These are phyloP conservation scores for Dendryphion nanum DNA, from an alignment of 2,329 filamentous ascomycete species.

Conservation along the genomic window DNA sequence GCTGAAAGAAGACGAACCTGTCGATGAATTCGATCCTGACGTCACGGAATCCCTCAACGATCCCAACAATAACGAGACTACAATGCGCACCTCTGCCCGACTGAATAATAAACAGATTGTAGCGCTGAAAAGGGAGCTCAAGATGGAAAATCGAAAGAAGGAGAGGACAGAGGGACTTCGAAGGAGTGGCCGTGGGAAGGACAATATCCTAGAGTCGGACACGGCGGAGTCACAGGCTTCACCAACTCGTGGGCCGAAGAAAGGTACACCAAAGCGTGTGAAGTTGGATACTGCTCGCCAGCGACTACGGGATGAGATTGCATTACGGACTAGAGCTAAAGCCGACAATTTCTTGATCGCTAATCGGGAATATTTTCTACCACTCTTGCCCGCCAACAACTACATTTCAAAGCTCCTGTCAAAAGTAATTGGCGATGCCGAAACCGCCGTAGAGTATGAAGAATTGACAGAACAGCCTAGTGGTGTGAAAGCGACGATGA, in stretches of 20 bases:
- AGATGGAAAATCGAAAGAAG: slow-evolving; percentile 30
- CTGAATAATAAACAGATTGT: too few species aligned
- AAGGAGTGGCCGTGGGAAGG: slow-evolving; percentile 23
- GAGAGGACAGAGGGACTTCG: slow-evolving; percentile 14
- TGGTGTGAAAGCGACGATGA: slow-evolving; percentile 58
- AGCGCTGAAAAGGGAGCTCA: slow-evolving; percentile 27
- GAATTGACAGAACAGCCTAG: slow-evolving; percentile 43
- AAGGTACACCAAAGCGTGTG: neutral
- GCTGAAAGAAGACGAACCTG: too few species aligned
- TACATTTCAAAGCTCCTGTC: slow-evolving; percentile 42
- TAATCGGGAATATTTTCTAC: slow-evolving; percentile 48
- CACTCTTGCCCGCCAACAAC: slow-evolving; percentile 45
- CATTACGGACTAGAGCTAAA: slow-evolving; percentile 42
- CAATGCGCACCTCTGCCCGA: too few species aligned
- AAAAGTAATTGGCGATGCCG: slow-evolving; percentile 13
- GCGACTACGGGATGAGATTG: slow-evolving; percentile 43
- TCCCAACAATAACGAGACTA: too few species aligned
- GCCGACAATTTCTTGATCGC: slow-evolving; percentile 47
- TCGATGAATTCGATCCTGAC: too few species aligned
- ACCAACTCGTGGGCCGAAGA: slow-evolving; percentile 7
- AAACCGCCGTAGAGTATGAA: slow-evolving; percentile 39
- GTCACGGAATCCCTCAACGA: too few species aligned
- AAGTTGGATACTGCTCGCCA: slow-evolving; percentile 41
- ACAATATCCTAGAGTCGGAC: slow-evolving; percentile 30
- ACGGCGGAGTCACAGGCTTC: slow-evolving; percentile 15